Evolutionary conservation across 345 rosid species (phyloP), one percentile per base, ranked within the genome.

Genomic region (Draba incana): DNA sequence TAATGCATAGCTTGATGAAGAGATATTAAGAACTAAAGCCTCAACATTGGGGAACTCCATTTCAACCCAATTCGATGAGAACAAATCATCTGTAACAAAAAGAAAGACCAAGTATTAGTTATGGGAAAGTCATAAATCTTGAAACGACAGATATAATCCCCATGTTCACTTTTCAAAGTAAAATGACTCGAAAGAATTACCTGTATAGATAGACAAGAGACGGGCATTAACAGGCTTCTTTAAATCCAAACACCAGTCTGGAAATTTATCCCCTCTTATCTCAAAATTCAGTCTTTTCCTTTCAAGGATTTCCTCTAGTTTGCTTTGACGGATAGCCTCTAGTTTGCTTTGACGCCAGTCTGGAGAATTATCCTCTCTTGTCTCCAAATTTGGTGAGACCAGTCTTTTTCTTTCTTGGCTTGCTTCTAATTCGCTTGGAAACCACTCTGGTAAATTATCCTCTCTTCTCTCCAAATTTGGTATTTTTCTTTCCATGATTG

Each of bases 201-300:
- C 84, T 2, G 84, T 78, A 13, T 76, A 33, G 43, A 85, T 76
- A 38, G 90, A 80, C 44, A 83, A 20, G 2, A 85, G 59, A 37
- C 28, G 44, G 23, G 84, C 84, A 5, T n/a, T 61, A 0, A 69
- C 2, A 9, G 75, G 80, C 0, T 33, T 25, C n/a, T 9, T 69
- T 52, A 4, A 64, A 43, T 68, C 64, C 44, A 0, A 37, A 54
- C 78, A 86, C 86, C 86, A 82, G 3, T 72, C 6, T 1, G 91
- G 89, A 69, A 80, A 59, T 6, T 33, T 4, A 12, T 78, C 65
- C 31, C 70, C 57, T 44, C 2, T 12, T 3, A 75, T 62, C 54
- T 77, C 81, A 49, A 83, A 8, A 41, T 78, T 73, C 2, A 84
- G 27, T 70, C 85, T 81, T 59, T 77, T 49, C 27, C 64, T 71